Percentiles rank a stretch among this genome's conserved stretches.
Evolutionary conservation across 2,329 filamentous ascomycete genomes (phyloP).

Genomic region (Claviceps fusiformis): DNA sequence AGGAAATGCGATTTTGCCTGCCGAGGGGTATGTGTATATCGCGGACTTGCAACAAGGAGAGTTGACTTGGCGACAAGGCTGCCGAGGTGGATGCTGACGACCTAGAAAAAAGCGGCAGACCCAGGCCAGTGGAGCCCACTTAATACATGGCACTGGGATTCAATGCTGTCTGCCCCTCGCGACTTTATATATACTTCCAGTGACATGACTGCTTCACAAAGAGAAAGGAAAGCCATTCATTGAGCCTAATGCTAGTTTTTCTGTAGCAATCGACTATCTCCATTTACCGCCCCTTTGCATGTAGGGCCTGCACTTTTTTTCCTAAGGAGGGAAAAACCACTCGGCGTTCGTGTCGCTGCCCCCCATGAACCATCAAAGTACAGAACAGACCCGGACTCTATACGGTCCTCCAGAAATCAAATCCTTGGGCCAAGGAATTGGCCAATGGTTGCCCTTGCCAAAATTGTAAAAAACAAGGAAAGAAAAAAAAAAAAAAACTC

Average conservation of each 20-base stretch:
- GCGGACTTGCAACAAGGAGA: not conserved
- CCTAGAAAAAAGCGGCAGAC: no score
- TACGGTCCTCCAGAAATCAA: not conserved
- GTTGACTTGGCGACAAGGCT: not conserved
- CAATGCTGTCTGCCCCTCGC: no score
- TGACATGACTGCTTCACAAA: not conserved
- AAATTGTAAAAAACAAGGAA: not conserved
- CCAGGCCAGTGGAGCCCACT: not conserved
- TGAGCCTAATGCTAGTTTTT: not conserved
- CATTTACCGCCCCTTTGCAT: not conserved
- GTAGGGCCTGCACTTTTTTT: not conserved
- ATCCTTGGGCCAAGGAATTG: not conserved
- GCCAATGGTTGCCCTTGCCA: slow-evolving; percentile 4
- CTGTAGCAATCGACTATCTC: not conserved
- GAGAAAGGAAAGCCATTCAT: not conserved
- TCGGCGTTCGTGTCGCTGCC: not conserved
- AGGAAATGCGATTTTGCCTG: not conserved
- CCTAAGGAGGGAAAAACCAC: not conserved
- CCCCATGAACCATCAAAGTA: not conserved
- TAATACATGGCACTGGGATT: no score
- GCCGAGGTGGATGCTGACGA: not conserved
- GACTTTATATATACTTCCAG: not conserved
- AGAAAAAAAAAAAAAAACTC: not conserved
- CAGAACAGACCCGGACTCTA: not conserved
- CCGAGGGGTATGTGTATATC: not conserved